Conservation (phyloP, 768 basidiomycete genomes). For the Leccinum imitatum region DNA sequence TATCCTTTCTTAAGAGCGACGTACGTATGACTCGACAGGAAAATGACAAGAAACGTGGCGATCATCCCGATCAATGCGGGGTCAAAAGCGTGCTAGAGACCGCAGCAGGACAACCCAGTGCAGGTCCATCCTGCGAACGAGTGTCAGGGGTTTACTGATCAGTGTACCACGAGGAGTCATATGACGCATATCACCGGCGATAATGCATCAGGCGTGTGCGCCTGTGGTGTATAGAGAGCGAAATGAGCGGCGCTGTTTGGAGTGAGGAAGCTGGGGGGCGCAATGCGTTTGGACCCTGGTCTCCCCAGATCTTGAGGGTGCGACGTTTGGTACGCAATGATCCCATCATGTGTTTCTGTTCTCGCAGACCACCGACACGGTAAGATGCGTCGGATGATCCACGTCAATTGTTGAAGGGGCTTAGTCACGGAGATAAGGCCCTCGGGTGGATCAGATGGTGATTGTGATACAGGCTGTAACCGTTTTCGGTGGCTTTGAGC, state of each 20-base stretch:
- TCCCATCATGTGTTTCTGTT: constrained; percentile 63
- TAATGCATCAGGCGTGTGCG: constrained; percentile 40
- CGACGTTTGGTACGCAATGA: constrained; percentile 39
- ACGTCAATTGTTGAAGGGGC: constrained; percentile 73
- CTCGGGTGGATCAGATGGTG: too few relatives aligned
- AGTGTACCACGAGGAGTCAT: constrained; percentile 26
- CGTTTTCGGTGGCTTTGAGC: too few relatives aligned
- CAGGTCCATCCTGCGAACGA: constrained; percentile 17
- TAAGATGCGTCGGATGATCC: constrained; percentile 39
- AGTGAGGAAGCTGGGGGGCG: constrained; percentile 49
- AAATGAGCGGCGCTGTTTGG: constrained; percentile 54
- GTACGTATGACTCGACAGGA: constrained; percentile 19
- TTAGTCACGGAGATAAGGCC: constrained; percentile 70
- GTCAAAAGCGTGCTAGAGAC: constrained; percentile 12
- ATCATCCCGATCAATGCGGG: constrained; percentile 18
- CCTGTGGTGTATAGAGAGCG: constrained; percentile 54
- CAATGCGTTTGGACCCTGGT: constrained; percentile 50
- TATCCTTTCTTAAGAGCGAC: constrained; percentile 1
- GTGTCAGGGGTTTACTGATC: neutral
- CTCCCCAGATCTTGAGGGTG: constrained; percentile 57
- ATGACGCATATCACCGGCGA: constrained; percentile 25
- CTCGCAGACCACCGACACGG: constrained; percentile 46
- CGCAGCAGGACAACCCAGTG: constrained; percentile 24
- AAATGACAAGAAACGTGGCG: constrained; percentile 20
- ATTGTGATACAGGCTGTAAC: too few relatives aligned